Conservation (phyloP, 2,329 filamentous ascomycete species). For the Ophiostoma sp. region DNA sequence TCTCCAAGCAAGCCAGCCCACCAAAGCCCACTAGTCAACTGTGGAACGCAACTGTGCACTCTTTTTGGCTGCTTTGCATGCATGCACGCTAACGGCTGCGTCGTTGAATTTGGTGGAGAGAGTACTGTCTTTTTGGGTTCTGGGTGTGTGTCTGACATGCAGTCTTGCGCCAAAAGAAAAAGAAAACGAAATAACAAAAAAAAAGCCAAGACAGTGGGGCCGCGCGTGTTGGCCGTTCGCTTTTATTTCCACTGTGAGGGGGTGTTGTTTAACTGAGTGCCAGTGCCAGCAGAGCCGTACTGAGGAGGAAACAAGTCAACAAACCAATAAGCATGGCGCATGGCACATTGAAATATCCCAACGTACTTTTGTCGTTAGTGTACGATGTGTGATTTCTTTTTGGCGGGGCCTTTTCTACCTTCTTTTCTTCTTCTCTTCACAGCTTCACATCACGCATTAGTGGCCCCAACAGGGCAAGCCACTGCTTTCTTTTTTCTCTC, state of each 20-base stretch:
- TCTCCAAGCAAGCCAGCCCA: background rate
- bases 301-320: background rate
- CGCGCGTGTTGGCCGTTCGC: conserved; percentile 9
- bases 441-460: background rate
- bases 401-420: background rate
- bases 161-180: background rate
- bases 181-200: background rate
- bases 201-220: conserved; percentile 15
- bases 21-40: background rate
- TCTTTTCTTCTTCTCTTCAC: background rate
- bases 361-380: background rate
- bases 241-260: background rate
- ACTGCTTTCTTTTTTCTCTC: background rate
- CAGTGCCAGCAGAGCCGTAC: background rate
- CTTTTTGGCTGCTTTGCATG: background rate
- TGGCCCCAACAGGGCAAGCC: background rate
- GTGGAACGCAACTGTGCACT: background rate
- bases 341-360: background rate
- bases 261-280: background rate
- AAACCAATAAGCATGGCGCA: background rate
- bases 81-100: background rate
- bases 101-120: conserved; percentile 10
- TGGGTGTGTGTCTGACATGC: conserved; percentile 7
- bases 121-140: background rate
- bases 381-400: conserved; percentile 7